Conservation (phyloP, 2,329 filamentous ascomycete species). For the Fragosphaeria purpurea region DNA sequence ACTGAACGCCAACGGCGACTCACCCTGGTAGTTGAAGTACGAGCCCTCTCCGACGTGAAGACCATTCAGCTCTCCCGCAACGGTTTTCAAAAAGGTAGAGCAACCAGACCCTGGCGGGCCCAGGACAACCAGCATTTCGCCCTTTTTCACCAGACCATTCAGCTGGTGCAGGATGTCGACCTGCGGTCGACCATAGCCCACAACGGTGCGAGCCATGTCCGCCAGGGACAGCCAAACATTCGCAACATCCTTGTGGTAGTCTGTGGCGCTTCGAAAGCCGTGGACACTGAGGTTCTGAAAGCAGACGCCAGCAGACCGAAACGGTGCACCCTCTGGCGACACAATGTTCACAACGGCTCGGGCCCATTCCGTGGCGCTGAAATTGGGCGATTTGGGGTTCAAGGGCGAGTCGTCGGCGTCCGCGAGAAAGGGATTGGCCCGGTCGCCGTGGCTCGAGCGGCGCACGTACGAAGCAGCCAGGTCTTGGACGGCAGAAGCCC, state of each 20-base stretch:
- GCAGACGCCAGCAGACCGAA: slow-evolving; percentile 51
- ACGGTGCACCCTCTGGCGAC: slow-evolving; percentile 38
- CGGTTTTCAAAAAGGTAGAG: slow-evolving; percentile 73
- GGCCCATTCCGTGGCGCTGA: slow-evolving; percentile 45
- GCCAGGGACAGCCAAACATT: slow-evolving; percentile 47
- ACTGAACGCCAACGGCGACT: too few species aligned
- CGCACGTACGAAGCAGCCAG: too few species aligned
- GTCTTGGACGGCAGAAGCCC: too few species aligned
- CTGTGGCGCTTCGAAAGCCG: slow-evolving; percentile 55
- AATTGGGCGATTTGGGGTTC: slow-evolving; percentile 37
- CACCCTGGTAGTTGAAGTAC: slow-evolving; percentile 70
- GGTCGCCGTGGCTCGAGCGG: too few species aligned
- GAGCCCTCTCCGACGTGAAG: slow-evolving; percentile 60
- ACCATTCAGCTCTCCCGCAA: slow-evolving; percentile 72
- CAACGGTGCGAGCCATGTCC: slow-evolving; percentile 34
- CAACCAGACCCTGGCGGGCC: slow-evolving; percentile 63
- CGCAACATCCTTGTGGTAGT: slow-evolving; percentile 58
- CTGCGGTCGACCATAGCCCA: slow-evolving; percentile 15
- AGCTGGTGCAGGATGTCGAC: slow-evolving; percentile 57
- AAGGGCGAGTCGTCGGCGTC: slow-evolving; percentile 25
- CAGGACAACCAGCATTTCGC: slow-evolving; percentile 66
- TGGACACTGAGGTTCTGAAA: slow-evolving; percentile 60
- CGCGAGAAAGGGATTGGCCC: too few species aligned
- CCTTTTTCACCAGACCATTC: slow-evolving; percentile 56
- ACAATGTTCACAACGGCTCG: slow-evolving; percentile 31